Conservation (phyloP, 108 stramenopile genomes). For the Epithemia pelagica region DNA sequence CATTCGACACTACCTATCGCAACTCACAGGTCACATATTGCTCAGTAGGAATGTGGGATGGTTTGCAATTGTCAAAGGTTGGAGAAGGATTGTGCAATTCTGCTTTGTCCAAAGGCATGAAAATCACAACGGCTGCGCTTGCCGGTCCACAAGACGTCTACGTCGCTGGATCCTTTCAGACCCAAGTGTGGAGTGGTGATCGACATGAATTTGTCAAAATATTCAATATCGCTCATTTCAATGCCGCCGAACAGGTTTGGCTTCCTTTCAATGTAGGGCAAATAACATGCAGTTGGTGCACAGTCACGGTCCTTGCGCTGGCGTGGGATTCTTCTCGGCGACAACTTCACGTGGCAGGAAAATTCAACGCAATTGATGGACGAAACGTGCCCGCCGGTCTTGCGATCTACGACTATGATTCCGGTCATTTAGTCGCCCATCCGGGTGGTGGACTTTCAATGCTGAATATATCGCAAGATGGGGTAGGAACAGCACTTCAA, state of each 20-base stretch:
- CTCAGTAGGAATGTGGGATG: conserved; percentile 88
- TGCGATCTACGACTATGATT: conserved; percentile 77
- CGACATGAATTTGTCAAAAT: conserved; percentile 88
- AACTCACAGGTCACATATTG: conserved; percentile 93
- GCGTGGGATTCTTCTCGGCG: conserved; percentile 86
- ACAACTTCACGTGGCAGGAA: conserved; percentile 84
- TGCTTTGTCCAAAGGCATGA: conserved; percentile 81
- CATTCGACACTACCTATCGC: conserved; percentile 87
- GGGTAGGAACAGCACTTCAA: conserved; percentile 77
- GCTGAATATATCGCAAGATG: conserved; percentile 71
- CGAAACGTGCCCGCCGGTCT: conserved; percentile 74
- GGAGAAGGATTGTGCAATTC: conserved; percentile 92
- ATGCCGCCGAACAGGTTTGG: conserved; percentile 81
- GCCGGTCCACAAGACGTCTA: conserved; percentile 80
- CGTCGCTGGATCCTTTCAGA: conserved; percentile 88
- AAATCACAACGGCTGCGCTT: conserved; percentile 78
- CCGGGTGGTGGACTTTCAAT: conserved; percentile 82
- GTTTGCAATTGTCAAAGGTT: conserved; percentile 69
- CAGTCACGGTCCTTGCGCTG: conserved; percentile 81
- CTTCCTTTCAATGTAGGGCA: conserved; percentile 83
- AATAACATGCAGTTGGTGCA: conserved; percentile 89
- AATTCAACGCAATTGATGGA: conserved; percentile 86
- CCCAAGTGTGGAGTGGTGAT: conserved; percentile 92
- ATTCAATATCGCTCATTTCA: conserved; percentile 89
- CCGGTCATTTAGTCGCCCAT: conserved; percentile 80